Evolutionary conservation across 2,329 filamentous ascomycete species (phyloP), one percentile per base, ranked within the genome.

Genomic region (Hypomyces perniciosus): DNA sequence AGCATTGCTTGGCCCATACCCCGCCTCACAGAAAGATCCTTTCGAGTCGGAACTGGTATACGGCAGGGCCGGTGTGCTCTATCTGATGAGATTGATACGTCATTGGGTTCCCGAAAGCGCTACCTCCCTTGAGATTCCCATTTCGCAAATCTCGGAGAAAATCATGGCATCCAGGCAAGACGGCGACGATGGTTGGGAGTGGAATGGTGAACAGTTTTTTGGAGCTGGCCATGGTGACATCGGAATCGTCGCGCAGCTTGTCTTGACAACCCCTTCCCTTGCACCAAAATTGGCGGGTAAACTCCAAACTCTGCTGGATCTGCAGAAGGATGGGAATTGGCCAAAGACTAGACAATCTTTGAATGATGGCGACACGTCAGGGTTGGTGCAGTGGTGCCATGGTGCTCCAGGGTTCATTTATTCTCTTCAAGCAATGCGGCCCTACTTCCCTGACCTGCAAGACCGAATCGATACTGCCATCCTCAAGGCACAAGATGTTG

Each of bases 211-310:
- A 57, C 62, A 69, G 13, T 86, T 86, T 59, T 70, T 86, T 34
- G 86, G 85, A 1, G 81, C 84, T 5, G 80, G 78, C 0, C 84
- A 89, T 60, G 86, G 86, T 6, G 76, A 79, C 9, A 79, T 88
- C 28, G 83, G 85, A 4, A 87, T 86, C 62, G 75, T 89, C 50
- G 83, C 80, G n/a, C 85, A 89, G 64, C 69, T 88, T 10, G 75
- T 86, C 2, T 69, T 79, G 26, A 81, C 81, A 2, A 74, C 77
- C 50, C 77, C 80, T 1, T 66, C 69, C 5, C 73, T 78, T 55
- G 81, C 83, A 1, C 64, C 72, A 1, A 72, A 73, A 43, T 66
- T 88, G 3, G 73, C 79, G 54, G 67, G 67, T 4, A 72, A 78
- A 20, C 62, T 88, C 4, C 70, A 72, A 1, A 71, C 72, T 8